Evolutionary conservation across 2,329 filamentous ascomycete genomes (phyloP).

Genomic region (Sporothrix pallida): DNA sequence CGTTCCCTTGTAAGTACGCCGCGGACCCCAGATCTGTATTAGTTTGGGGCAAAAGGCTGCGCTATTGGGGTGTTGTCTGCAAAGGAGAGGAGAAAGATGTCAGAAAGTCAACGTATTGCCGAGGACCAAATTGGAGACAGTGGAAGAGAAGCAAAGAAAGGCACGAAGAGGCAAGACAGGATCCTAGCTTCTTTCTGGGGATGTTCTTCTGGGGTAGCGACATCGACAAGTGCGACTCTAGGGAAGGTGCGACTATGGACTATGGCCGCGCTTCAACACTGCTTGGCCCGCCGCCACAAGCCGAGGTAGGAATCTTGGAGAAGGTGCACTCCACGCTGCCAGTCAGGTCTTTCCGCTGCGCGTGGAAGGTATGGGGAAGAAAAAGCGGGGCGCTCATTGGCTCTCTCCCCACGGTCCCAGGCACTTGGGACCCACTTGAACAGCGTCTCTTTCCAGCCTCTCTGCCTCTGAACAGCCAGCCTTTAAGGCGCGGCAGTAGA

Average conservation of each 20-base stretch:
- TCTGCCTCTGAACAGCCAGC: not conserved
- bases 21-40: conserved; percentile 20
- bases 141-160: not conserved
- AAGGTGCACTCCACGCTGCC: not conserved
- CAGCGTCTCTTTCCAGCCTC: not conserved
- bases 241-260: not conserved
- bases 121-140: conserved; percentile 13
- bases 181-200: conserved; percentile 9
- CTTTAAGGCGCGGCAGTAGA: not conserved
- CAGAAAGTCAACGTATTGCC: not conserved
- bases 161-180: not conserved
- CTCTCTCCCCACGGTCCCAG: not conserved
- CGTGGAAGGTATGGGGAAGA: conserved; percentile 11
- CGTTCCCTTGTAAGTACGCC: not conserved
- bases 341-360: not conserved
- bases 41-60: conserved; percentile 16
- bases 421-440: not conserved
- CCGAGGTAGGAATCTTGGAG: conserved; percentile 20
- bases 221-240: not conserved
- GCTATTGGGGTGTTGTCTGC: not conserved
- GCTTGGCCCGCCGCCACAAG: conserved; percentile 25
- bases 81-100: too few species aligned
- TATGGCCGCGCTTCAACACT: not conserved
- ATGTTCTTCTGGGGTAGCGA: conserved; percentile 1
- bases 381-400: not conserved